A percentile compares a stretch with the other conserved stretches of the same genome.
phyloP scores from a whole-genome alignment of 495 filamentous ascomycete genomes.

The Podospora pseudoanserina region DNA sequence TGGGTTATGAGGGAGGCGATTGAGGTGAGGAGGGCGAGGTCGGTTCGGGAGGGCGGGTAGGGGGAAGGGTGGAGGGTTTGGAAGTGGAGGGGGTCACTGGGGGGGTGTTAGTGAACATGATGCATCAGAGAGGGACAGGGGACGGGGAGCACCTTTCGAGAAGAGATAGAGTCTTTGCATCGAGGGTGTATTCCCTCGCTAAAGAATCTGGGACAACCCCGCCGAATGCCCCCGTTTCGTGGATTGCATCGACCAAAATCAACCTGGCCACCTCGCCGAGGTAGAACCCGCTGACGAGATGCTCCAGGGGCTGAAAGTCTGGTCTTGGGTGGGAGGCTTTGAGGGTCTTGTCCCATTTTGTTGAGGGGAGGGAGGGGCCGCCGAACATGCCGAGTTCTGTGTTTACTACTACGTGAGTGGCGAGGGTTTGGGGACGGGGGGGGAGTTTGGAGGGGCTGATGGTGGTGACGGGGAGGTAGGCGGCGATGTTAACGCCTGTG shows the following conservation, averaged over 20 bases:
- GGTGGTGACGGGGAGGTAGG: conserved; percentile 51
- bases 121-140: neutral
- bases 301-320: conserved; percentile 81
- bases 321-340: conserved; percentile 63
- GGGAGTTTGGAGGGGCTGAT: conserved; percentile 50
- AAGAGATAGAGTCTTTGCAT: conserved; percentile 57
- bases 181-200: conserved; percentile 53
- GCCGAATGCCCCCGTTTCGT: conserved; percentile 51
- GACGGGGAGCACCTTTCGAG: conserved; percentile 49
- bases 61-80: conserved; percentile 45
- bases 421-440: conserved; percentile 46
- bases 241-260: conserved; percentile 61
- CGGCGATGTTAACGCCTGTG: conserved; percentile 54
- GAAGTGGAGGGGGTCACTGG: conserved; percentile 39
- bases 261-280: conserved; percentile 77
- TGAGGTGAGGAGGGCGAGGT: conserved; percentile 51
- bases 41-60: conserved; percentile 38
- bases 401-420: conserved; percentile 65
- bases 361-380: conserved; percentile 63
- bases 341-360: conserved; percentile 67
- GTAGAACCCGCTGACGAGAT: conserved; percentile 78
- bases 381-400: conserved; percentile 84
- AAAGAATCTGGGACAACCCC: conserved; percentile 54
- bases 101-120: conserved; percentile 13
- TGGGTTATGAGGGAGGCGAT: conserved; percentile 54